Evolutionary conservation across 1,284 basidiomycete genomes (phyloP), one percentile per base, ranked within the genome.

Genomic region (Ceratobasidium sp.): DNA sequence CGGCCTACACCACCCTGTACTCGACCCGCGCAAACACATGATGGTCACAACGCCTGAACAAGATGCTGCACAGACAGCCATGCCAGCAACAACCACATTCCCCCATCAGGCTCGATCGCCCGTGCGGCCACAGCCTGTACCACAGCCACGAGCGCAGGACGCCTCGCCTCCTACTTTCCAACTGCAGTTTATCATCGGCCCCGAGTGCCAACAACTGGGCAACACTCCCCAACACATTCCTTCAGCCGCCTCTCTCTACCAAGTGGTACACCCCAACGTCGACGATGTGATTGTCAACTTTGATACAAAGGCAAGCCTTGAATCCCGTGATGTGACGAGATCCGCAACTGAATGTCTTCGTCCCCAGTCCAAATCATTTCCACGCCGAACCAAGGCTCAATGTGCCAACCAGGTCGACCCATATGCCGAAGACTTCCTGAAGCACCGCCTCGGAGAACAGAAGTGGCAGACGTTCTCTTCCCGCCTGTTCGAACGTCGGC

Each of bases 381-480:
- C 71, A 14, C 71, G 71, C 37, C 51, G 71, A 77, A 80, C 71
- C 79, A 82, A 58, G 78, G 82, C 34, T 39, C 68, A 71, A 31
- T 71, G 68, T 61, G 39, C 43, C 43, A 71, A 71, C 54, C 68
- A 71, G 29, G 48, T 71, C 43, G 86, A 86, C 78, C 85, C 86
- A 41, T 83, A 78, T 76, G 85, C 85, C 2, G 82, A 83, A 48
- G 80, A 79, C 41, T 87, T 87, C 77, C 80, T 87, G 58, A 83
- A 81, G 74, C 83, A 85, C 56, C 81, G 81, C 63, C 82, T 86
- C 43, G 85, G 85, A 72, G 80, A 81, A 48, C 80, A 81, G 39
- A 85, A 83, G 76, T 86, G 84, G 84, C 78, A 81, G 37, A 85
- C 84, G 43, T 87, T 86, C 74, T 83, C 83, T 62, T 83, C 86